A percentile compares a stretch with the other conserved stretches of the same genome.
These are phyloP conservation scores for Diaporthe caulivora DNA, from an alignment of 2,329 filamentous ascomycete genomes.

Conservation along the genomic window DNA sequence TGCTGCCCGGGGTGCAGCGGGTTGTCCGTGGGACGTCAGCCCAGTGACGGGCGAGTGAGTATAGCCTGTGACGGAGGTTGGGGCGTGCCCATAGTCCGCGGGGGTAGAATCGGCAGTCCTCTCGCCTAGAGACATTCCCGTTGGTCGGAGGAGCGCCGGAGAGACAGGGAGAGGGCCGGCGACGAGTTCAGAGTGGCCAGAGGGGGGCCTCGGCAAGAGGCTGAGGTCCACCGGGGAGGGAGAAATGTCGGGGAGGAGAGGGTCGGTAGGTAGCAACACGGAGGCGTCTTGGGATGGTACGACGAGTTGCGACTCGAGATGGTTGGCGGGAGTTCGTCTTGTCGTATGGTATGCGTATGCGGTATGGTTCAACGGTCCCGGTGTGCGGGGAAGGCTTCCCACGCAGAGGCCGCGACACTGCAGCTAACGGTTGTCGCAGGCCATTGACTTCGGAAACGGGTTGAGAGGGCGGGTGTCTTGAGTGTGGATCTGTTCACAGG, in stretches of 20 bases:
- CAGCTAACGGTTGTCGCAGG: constrained; percentile 67
- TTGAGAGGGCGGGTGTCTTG: background rate
- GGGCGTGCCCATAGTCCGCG: constrained; percentile 52
- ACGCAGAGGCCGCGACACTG: constrained; percentile 63
- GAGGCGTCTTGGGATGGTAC: background rate
- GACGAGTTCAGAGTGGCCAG: background rate
- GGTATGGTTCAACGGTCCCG: constrained; percentile 41
- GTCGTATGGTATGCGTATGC: constrained; percentile 4
- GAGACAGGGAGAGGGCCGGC: background rate
- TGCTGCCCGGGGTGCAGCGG: constrained; percentile 33
- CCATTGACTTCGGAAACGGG: constrained; percentile 61
- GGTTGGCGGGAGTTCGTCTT: constrained; percentile 28
- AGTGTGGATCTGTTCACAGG: background rate
- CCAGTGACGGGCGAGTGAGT: constrained; percentile 31
- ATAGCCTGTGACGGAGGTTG: constrained; percentile 36
- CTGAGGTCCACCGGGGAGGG: constrained; percentile 29
- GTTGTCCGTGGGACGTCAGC: constrained; percentile 23
- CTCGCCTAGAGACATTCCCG: constrained; percentile 42
- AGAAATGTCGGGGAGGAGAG: background rate
- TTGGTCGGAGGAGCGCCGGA: constrained; percentile 39
- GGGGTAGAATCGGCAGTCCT: constrained; percentile 28
- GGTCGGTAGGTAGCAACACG: background rate
- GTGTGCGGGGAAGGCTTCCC: constrained; percentile 50
- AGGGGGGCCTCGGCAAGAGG: constrained; percentile 44
- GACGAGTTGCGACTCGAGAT: constrained; percentile 6